Base-by-base conservation (phyloP, 306 rosid genomes). In the Prunus mira region DNA sequence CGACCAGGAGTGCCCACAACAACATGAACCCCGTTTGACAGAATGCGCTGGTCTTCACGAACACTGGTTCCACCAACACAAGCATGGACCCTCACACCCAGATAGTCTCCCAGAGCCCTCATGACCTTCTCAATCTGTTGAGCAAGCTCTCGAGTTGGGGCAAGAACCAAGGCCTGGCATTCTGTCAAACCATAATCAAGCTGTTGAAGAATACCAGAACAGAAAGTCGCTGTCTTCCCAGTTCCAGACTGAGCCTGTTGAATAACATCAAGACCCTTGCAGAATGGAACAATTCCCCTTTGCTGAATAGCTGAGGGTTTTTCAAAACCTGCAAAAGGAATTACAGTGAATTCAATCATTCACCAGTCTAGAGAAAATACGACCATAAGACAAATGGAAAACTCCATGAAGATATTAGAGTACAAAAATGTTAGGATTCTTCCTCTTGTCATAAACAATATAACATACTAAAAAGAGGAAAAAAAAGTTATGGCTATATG, bases 1-100 rank as follows among this genome's bases (percentile, higher is more conserved):
- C 93, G 96, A 60, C 96, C 93, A 30, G 96, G 96, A 34, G 96
- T 89, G 52, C 96, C 96, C 67, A 91, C 91, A 80, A 91, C 96
- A 77, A 86, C 96, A 78, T 91, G 93, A 76, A 91, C 96, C 66
- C 93, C 96, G 18, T 86, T 84, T 0, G 91, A 78, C 34, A 91
- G 84, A 65, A 87, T 91, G 22, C 96, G 91, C 46, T 91, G 93
- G 76, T 91, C 96, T 72, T 91, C 93, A 55, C 93, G 93, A 54
- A 91, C 91, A 80, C 87, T 89, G 20, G 93, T 91, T 55, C 93
- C 93, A 81, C 96, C 92, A 51, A 89, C 93, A 81, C 96, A 91
- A 4, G 93, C 93, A 84, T 91, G 96, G 12, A 91, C 93, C 84
- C 81, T 91, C 17, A 91, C 92, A 81, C 96, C 90, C 4, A 91